Percentiles rank a stretch among this genome's conserved stretches.
phyloP scores from a whole-genome alignment of 768 basidiomycete species.

The Udeniomyces megalosporus region DNA sequence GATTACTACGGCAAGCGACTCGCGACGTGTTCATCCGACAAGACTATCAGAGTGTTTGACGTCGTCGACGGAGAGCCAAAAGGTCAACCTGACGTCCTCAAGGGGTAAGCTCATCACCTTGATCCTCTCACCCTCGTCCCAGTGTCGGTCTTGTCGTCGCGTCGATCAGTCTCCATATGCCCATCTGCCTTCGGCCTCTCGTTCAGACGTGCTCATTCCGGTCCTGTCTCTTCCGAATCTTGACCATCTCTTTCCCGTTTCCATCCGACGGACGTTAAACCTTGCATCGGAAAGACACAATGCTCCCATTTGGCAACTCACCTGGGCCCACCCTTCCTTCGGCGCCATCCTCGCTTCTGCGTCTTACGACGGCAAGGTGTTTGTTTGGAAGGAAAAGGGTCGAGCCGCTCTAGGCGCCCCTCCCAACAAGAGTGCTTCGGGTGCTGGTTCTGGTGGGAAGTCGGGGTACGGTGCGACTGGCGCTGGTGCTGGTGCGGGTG shows the following conservation, averaged over 20 bases:
- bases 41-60: slow-evolving; percentile 88
- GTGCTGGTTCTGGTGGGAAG: neutral
- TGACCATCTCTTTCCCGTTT: neutral
- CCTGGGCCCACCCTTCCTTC: slow-evolving; percentile 97
- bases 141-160: too few relatives aligned
- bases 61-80: slow-evolving; percentile 64
- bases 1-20: slow-evolving; percentile 96
- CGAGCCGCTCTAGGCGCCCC: slow-evolving; percentile 16
- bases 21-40: slow-evolving; percentile 90
- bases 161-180: neutral
- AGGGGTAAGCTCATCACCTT: slow-evolving; percentile 23
- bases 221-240: neutral
- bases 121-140: neutral
- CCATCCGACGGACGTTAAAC: neutral
- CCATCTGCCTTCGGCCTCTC: neutral
- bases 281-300: too few relatives aligned
- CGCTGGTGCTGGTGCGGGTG: slow-evolving; percentile 34
- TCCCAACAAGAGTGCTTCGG: neutral
- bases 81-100: slow-evolving; percentile 29
- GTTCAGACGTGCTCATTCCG: neutral
- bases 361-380: slow-evolving; percentile 92
- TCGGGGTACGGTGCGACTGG: slow-evolving; percentile 31
- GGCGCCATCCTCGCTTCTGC: slow-evolving; percentile 95
- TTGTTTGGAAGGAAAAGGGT: slow-evolving; percentile 79
- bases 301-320: slow-evolving; percentile 94